These are phyloP conservation scores for Cladosporium sp. DNA, from an alignment of 2,329 filamentous ascomycete species.

Conservation along the genomic window DNA sequence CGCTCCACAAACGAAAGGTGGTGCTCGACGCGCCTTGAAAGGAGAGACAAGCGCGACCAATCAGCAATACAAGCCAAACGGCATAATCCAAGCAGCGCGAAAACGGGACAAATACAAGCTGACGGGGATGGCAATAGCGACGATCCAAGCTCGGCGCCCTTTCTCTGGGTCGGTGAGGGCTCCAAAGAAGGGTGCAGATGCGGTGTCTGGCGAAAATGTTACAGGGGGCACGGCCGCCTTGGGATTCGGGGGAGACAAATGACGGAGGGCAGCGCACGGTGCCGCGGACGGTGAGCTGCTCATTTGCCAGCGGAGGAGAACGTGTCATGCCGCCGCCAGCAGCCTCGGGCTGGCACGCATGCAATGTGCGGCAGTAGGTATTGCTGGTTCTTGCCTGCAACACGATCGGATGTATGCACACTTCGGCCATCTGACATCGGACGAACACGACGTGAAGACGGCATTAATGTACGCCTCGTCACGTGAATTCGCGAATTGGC, in stretches of 20 bases:
- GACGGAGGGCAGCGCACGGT: conserved; percentile 8
- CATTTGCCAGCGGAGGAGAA: conserved; percentile 7
- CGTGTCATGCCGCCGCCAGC: conserved; percentile 4
- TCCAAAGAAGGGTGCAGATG: conserved; percentile 9
- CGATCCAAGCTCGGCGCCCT: conserved; percentile 8
- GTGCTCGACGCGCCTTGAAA: conserved; percentile 3
- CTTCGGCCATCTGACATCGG: neutral
- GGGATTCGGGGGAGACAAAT: conserved; percentile 3
- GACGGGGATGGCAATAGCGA: neutral
- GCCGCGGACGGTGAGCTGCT: conserved; percentile 3
- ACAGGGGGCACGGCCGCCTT: conserved; percentile 6
- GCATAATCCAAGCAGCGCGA: conserved; percentile 7
- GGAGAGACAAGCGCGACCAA: neutral
- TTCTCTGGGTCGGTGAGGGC: conserved; percentile 6
- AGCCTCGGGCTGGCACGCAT: neutral
- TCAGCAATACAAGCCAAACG: conserved; percentile 3
- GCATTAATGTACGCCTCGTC: neutral
- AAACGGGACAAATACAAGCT: conserved; percentile 4
- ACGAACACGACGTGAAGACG: neutral
- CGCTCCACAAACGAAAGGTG: conserved; percentile 7
- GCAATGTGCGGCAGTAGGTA: neutral
- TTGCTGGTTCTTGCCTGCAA: neutral
- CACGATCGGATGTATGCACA: neutral
- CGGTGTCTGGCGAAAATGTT: conserved; percentile 9
- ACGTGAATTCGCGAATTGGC: neutral